A percentile compares a stretch with the other conserved stretches of the same genome.
These are phyloP conservation scores for Rutstroemia sydowiana DNA, from an alignment of 2,329 filamentous ascomycete genomes.

Conservation along the genomic window DNA sequence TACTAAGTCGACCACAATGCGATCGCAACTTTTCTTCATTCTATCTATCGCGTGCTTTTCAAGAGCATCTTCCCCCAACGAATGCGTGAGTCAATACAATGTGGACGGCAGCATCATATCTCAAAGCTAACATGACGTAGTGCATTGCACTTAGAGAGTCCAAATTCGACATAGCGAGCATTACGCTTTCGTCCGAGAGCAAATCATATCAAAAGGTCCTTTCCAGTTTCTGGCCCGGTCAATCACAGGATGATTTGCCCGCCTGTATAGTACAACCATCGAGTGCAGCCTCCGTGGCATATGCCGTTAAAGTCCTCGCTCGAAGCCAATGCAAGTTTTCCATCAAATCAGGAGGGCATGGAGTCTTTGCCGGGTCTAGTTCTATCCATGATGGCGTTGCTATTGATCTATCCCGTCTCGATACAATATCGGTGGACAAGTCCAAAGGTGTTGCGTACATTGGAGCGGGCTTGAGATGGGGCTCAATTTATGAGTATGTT, in stretches of 20 bases:
- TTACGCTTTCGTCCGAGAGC: no score
- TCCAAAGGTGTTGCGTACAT: background rate
- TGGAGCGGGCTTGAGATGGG: background rate
- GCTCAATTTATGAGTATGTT: background rate
- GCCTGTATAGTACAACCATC: background rate
- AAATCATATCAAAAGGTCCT: background rate
- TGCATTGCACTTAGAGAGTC: no score
- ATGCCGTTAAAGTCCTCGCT: background rate
- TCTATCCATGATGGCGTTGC: background rate
- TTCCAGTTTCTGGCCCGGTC: background rate
- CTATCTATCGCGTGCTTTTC: no score
- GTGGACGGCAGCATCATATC: no score
- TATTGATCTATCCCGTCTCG: background rate
- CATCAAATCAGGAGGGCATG: background rate
- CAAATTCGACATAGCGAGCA: no score
- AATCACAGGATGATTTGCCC: background rate
- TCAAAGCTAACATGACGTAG: no score
- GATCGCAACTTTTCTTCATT: no score
- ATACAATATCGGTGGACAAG: background rate
- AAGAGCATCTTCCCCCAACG: no score
- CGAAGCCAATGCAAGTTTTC: no score
- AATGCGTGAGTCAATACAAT: no score
- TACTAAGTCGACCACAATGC: no score
- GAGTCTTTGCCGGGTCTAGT: background rate
- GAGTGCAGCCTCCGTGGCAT: background rate